phyloP scores from a whole-genome alignment of 345 rosid genomes.

The Combretum micranthum region DNA sequence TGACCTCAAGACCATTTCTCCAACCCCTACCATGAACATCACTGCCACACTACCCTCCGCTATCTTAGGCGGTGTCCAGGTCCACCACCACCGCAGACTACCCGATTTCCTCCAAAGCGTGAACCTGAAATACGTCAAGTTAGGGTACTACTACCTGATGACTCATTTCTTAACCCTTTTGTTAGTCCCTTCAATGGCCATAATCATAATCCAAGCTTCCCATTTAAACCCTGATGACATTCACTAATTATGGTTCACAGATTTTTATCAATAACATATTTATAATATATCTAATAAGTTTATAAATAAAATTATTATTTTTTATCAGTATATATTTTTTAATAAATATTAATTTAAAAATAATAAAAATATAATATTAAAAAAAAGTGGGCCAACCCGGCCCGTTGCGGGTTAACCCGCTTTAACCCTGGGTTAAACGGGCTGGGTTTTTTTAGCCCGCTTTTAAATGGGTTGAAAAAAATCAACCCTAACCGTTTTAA shows the following conservation, averaged over 20 bases:
- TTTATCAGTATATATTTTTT: no score
- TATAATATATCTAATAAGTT: no score
- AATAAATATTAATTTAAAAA: no score
- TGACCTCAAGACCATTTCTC: neutral
- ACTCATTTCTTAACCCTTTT: constrained; percentile 64
- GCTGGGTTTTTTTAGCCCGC: no score
- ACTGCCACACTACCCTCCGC: constrained; percentile 4
- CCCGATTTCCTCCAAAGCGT: constrained; percentile 89
- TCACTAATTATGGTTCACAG: constrained; percentile 64
- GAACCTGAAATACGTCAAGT: constrained; percentile 74
- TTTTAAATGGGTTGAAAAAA: no score
- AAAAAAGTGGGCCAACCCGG: no score
- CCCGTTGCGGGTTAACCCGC: no score
- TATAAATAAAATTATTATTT: no score
- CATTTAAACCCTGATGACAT: constrained; percentile 56
- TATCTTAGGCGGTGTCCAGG: constrained; percentile 48
- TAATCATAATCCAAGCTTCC: constrained; percentile 42
- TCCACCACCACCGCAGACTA: constrained; percentile 48
- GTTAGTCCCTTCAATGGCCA: constrained; percentile 62
- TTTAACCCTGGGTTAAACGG: no score
- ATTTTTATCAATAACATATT: no score
- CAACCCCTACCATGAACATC: constrained; percentile 28
- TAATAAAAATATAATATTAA: no score
- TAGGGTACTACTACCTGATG: constrained; percentile 80
- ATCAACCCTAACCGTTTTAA: no score